Evolutionary conservation across 2,329 filamentous ascomycete genomes (phyloP).

Genomic region (Talaromyces marneffei): DNA sequence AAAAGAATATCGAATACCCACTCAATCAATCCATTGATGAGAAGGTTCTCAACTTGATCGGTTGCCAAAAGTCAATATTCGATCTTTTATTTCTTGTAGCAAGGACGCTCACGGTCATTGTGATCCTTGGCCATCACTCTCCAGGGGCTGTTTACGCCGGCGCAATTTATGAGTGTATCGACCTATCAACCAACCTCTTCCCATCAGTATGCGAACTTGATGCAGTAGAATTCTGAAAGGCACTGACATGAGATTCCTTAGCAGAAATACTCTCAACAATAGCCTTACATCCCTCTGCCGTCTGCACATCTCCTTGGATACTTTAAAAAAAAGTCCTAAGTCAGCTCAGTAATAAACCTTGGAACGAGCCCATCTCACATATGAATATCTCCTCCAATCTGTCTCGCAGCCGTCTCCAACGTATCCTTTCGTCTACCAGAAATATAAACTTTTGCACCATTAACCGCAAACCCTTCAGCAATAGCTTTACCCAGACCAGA

Average conservation of each 20-base stretch:
- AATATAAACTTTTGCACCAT: conserved; percentile 51
- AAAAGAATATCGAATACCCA: not conserved
- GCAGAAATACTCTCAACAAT: conserved; percentile 20
- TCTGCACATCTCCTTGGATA: conserved; percentile 24
- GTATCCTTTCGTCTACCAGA: conserved; percentile 44
- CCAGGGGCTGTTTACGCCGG: conserved; percentile 18
- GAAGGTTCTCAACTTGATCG: conserved; percentile 14
- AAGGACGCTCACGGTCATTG: conserved; percentile 11
- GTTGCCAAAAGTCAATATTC: conserved; percentile 1
- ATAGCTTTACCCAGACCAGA: conserved; percentile 16
- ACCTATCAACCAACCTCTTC: not conserved
- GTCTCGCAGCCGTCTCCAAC: conserved; percentile 25
- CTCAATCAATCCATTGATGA: conserved; percentile 13
- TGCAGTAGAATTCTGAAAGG: not conserved
- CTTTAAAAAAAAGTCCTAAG: not conserved
- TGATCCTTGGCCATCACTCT: conserved; percentile 3
- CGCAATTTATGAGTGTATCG: conserved; percentile 25
- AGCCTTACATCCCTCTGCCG: conserved; percentile 21
- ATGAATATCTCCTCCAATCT: conserved; percentile 10
- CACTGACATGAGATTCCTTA: conserved; percentile 19
- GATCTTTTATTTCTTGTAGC: not conserved
- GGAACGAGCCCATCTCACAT: not conserved
- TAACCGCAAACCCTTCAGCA: conserved; percentile 35
- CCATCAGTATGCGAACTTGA: not conserved
- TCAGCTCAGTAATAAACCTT: too few species aligned